phyloP scores from a whole-genome alignment of 2,329 filamentous ascomycete genomes.

The Ceratocystis huliohia region DNA sequence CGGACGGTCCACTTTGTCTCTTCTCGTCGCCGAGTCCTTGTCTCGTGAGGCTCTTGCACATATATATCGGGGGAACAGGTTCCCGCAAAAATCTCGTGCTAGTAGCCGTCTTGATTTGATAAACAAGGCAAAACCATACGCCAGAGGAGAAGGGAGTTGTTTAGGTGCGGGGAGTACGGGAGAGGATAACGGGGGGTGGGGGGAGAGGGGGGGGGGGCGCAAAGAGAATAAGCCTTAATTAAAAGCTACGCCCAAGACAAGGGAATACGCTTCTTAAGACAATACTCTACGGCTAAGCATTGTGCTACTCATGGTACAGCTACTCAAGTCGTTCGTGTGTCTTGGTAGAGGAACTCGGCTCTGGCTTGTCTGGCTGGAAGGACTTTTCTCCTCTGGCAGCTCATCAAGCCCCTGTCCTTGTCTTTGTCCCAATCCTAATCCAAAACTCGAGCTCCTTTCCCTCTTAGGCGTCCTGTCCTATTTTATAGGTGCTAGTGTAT shows the following conservation, averaged over 20 bases:
- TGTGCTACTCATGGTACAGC: background rate
- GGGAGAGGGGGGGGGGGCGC: background rate
- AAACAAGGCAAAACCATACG: background rate
- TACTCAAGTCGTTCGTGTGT: background rate
- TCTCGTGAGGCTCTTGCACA: background rate
- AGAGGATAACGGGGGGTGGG: background rate
- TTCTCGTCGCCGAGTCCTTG: background rate
- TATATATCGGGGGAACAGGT: background rate
- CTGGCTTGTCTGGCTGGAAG: background rate
- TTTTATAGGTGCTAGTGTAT: background rate
- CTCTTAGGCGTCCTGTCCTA: background rate
- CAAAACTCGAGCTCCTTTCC: background rate
- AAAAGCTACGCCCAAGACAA: background rate
- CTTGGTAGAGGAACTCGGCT: background rate
- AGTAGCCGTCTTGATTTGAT: background rate
- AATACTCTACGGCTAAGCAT: background rate
- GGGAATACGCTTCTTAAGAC: background rate
- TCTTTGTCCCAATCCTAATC: background rate
- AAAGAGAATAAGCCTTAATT: background rate
- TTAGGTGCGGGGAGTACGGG: background rate
- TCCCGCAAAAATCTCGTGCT: background rate
- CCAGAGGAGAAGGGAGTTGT: background rate
- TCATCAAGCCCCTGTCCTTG: conserved; percentile 1
- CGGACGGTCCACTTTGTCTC: background rate
- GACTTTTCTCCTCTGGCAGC: background rate